Conservation (phyloP, 2,329 filamentous ascomycete genomes). For the Pyricularia pennisetigena region DNA sequence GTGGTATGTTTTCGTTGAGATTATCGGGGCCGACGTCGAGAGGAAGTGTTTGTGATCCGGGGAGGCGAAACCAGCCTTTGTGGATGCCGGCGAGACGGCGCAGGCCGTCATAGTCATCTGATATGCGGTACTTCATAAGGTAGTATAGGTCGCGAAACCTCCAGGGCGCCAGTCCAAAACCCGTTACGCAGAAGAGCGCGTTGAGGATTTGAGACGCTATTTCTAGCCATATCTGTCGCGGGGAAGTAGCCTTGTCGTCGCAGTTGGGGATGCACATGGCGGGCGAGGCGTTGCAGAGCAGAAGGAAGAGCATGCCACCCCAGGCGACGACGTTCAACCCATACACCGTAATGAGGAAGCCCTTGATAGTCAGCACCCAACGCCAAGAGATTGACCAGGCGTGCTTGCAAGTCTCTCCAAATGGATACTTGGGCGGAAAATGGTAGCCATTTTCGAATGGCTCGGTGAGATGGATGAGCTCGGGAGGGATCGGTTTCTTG, state of each 20-base stretch:
- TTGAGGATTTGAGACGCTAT: slow-evolving; percentile 77
- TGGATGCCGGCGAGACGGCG: slow-evolving; percentile 66
- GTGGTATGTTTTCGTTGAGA: slow-evolving; percentile 27
- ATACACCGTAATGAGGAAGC: slow-evolving; percentile 71
- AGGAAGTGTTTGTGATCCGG: slow-evolving; percentile 52
- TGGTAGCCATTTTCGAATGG: slow-evolving; percentile 55
- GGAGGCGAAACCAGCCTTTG: slow-evolving; percentile 63
- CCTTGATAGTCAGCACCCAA: slow-evolving; percentile 65
- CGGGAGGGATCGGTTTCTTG: slow-evolving; percentile 6
- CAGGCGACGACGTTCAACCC: slow-evolving; percentile 76
- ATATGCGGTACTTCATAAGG: slow-evolving; percentile 53
- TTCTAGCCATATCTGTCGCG: slow-evolving; percentile 78
- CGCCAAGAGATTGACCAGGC: slow-evolving; percentile 55
- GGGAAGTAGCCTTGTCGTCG: slow-evolving; percentile 57
- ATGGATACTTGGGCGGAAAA: slow-evolving; percentile 51
- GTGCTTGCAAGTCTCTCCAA: slow-evolving; percentile 47
- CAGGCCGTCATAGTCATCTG: slow-evolving; percentile 43
- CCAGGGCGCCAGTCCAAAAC: slow-evolving; percentile 78
- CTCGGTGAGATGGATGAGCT: slow-evolving; percentile 18
- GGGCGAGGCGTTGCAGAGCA: slow-evolving; percentile 66
- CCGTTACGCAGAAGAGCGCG: slow-evolving; percentile 77
- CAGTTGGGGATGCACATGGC: slow-evolving; percentile 65
- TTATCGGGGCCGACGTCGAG: slow-evolving; percentile 41
- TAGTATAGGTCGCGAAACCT: slow-evolving; percentile 72
- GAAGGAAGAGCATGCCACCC: slow-evolving; percentile 84